These are phyloP conservation scores for Diaporthe citriasiana DNA, from an alignment of 2,329 filamentous ascomycete species.

Conservation along the genomic window DNA sequence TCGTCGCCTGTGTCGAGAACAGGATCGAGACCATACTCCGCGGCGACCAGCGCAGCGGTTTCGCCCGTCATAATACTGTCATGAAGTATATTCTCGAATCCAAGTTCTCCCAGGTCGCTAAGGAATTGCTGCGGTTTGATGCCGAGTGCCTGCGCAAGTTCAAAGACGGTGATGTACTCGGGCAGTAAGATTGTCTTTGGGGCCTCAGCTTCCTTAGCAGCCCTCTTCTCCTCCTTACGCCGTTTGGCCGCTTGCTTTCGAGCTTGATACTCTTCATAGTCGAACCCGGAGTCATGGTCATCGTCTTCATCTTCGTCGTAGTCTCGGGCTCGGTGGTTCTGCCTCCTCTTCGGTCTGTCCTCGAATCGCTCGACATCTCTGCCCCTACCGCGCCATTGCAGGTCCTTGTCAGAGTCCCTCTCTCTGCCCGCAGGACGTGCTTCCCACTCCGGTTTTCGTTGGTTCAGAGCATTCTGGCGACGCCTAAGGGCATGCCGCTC, in stretches of 20 bases:
- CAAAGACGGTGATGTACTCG: constrained; percentile 90
- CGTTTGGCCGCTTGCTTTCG: constrained; percentile 56
- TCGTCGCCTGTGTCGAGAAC: constrained; percentile 76
- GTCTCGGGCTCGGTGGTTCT: constrained; percentile 24
- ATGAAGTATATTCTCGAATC: constrained; percentile 86
- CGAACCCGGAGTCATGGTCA: constrained; percentile 47
- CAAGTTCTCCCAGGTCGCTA: constrained; percentile 82
- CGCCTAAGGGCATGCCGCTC: neutral
- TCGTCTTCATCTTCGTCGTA: constrained; percentile 56
- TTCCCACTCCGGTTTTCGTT: neutral
- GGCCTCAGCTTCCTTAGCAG: constrained; percentile 55
- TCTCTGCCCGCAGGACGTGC: constrained; percentile 15
- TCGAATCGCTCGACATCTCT: constrained; percentile 25
- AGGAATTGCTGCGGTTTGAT: constrained; percentile 81
- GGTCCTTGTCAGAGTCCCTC: constrained; percentile 7
- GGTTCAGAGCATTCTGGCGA: constrained; percentile 2
- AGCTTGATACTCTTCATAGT: constrained; percentile 55
- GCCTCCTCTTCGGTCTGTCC: constrained; percentile 31
- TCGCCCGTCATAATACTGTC: constrained; percentile 93
- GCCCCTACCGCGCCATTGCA: constrained; percentile 38
- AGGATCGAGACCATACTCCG: constrained; percentile 94
- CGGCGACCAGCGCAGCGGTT: constrained; percentile 88
- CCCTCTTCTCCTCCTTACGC: constrained; percentile 59
- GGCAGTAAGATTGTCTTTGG: constrained; percentile 81
- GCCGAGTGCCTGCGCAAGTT: constrained; percentile 81